Evolutionary conservation across 179 eudicot genomes (phyloP), one percentile per base, ranked within the genome.

Genomic region (Kewa caespitosa): DNA sequence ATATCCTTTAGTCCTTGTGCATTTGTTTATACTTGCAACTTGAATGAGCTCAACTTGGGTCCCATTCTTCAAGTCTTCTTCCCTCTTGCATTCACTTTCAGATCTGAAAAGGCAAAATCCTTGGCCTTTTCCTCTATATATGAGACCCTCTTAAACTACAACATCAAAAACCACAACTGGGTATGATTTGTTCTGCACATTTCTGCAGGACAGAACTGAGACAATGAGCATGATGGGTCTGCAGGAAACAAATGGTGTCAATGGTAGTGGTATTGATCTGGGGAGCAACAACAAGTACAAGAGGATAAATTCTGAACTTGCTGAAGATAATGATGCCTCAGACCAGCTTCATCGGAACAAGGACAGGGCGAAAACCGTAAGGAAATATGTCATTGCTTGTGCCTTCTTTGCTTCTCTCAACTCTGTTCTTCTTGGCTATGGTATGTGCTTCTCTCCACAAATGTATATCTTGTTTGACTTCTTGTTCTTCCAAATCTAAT

Each of bases 361-460:
- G 30, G 48, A 55, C 36, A 62, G 77, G 52, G 54, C 69, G 31
- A 75, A 75, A 25, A 36, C 65, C 39, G 69, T 57, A 31, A 33
- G 67, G 70, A 80, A 63, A 74, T 80, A 80, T 63, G 82, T 80
- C 15, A 57, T 80, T 62, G 79, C 79, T 71, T 80, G 82, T 69
- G 82, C 82, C 27, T 74, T 79, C 74, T 69, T 79, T 36, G 82
- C 82, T 9, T 79, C 82, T 48, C 78, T 79, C 54, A 79, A 79
- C 70, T 80, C 82, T 15, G 67, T 80, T 74, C 82, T 80, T 38
- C 82, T 80, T 48, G 82, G 82, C 59, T 80, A 80, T 61, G 82
- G 82, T 80, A 75, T 23, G 65, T 33, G 4, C 17, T 8, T 25
- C 39, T 75, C 38, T 67, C 31, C 25, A 43, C 13, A 10, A 50